phyloP scores from a whole-genome alignment of 2,329 filamentous ascomycete species.

The Fusarium sp. region DNA sequence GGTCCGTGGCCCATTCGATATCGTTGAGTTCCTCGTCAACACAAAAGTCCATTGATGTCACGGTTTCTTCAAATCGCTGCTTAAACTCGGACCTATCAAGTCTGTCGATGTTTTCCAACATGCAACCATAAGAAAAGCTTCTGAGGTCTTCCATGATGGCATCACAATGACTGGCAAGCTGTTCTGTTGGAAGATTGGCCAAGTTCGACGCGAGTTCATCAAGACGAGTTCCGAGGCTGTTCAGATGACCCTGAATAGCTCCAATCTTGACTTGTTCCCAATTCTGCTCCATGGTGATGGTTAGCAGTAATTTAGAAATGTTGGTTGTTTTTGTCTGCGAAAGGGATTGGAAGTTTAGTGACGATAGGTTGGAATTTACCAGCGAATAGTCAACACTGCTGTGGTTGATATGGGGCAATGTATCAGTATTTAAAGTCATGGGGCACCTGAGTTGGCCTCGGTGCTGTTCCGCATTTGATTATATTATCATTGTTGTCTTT shows the following conservation, averaged over 20 bases:
- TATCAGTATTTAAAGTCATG: not conserved
- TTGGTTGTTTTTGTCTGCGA: fast-evolving
- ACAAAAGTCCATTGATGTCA: not conserved
- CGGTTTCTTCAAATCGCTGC: not conserved
- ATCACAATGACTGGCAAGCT: not conserved
- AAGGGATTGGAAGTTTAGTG: fast-evolving
- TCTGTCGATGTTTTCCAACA: not conserved
- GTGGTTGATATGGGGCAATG: too few species aligned
- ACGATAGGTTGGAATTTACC: not conserved
- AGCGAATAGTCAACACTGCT: too few species aligned
- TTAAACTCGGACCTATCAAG: not conserved
- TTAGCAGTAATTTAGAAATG: fast-evolving
- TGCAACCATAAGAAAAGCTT: not conserved
- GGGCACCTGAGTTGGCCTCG: fast-evolving
- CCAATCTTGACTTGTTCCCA: not conserved
- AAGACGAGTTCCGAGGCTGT: too few species aligned
- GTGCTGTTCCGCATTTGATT: fast-evolving
- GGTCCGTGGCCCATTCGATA: too few species aligned
- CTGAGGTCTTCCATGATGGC: not conserved
- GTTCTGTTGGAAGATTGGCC: not conserved
- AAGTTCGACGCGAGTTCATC: too few species aligned
- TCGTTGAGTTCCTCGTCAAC: not conserved
- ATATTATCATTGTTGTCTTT: not conserved
- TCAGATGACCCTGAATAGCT: not conserved
- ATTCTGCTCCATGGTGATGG: not conserved